A percentile compares a stretch with the other conserved stretches of the same genome.
These are phyloP conservation scores for Arctium lappa DNA, from an alignment of 129 eudicot genomes.

Conservation along the genomic window DNA sequence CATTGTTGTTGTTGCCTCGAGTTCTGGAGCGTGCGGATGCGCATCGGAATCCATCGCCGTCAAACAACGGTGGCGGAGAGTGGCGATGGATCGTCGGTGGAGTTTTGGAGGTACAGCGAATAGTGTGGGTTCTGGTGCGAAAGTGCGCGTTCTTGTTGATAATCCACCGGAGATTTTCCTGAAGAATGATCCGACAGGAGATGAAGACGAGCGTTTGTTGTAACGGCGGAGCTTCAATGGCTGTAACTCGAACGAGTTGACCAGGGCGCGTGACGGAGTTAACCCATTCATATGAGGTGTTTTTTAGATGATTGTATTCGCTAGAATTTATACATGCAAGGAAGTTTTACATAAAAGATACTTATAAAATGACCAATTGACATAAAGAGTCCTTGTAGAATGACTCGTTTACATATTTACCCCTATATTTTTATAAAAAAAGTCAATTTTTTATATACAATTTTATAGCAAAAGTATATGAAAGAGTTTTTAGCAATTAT, in stretches of 20 bases:
- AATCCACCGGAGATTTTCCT: constrained; percentile 5
- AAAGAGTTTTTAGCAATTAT: too few species aligned
- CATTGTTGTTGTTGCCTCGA: neutral
- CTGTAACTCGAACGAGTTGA: constrained; percentile 29
- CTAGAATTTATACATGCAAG: neutral
- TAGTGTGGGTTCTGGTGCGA: constrained; percentile 1
- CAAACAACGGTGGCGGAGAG: constrained; percentile 21
- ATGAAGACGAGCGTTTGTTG: constrained; percentile 1
- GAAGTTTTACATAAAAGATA: neutral
- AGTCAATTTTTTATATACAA: too few species aligned
- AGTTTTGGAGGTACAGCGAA: constrained; percentile 6
- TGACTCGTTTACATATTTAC: neutral
- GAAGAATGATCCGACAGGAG: constrained; percentile 4
- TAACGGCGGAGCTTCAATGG: constrained; percentile 22
- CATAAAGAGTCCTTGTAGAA: neutral
- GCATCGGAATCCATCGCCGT: constrained; percentile 53
- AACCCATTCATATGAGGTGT: constrained; percentile 24
- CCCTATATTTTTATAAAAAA: too few species aligned
- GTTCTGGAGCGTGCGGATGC: constrained; percentile 26
- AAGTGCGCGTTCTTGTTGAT: constrained; percentile 9
- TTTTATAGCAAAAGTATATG: too few species aligned
- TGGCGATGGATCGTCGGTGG: constrained; percentile 25
- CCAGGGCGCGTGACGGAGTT: constrained; percentile 32
- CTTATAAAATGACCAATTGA: neutral
- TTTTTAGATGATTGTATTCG: neutral